Base-by-base conservation (phyloP, 306 rosid genomes). In the Ceratonia siliqua region DNA sequence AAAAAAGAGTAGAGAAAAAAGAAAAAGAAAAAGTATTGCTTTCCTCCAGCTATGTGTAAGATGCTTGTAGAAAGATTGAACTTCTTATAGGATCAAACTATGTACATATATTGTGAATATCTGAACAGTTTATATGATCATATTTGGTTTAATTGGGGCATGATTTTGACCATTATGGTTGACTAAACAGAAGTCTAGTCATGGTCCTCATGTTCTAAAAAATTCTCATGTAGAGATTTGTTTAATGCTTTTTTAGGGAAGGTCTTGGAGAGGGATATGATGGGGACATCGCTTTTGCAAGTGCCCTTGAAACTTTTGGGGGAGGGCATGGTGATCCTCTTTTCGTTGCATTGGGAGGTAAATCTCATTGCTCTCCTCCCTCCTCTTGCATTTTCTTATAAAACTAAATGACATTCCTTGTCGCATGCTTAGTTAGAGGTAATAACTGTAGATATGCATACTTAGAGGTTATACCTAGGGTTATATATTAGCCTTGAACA, bases 281-380 rank as follows among this genome's bases (percentile, higher is more conserved):
- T 79, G 92, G 88, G 32, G 96, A 94, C 78, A 78, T 90, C 35
- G 91, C 95, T 62, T 94, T 94, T 86, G 96, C 99, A 33, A 90
- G 85, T 75, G 83, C 95, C 58, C 82, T 94, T 68, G 99, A 94
- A 87, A 81, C 33, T 75, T 94, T 94, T 89, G 99, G 95, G 14
- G 99, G 99, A 55, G 97, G 96, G 52, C 97, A 89, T 58, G 86
- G 67, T 83, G 99, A 92, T 83, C 99, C 99, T 76, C 82, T 90
- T 13, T 92, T 93, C 70, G 93, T 92, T 73, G 95, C 96, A 82
- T 85, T 94, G 87, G 99, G 97, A 83, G 99, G 99, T 90, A 80
- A 63, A 75, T 38, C 50, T 41, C 41, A 38, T 82, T 32, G 5
- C 9, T 35, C 72, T 20, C 41, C 58, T 62, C 24, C 68, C 49